Evolutionary conservation across 768 basidiomycete genomes (phyloP), one percentile per base, ranked within the genome.

Genomic region (Amanita brunnescens): DNA sequence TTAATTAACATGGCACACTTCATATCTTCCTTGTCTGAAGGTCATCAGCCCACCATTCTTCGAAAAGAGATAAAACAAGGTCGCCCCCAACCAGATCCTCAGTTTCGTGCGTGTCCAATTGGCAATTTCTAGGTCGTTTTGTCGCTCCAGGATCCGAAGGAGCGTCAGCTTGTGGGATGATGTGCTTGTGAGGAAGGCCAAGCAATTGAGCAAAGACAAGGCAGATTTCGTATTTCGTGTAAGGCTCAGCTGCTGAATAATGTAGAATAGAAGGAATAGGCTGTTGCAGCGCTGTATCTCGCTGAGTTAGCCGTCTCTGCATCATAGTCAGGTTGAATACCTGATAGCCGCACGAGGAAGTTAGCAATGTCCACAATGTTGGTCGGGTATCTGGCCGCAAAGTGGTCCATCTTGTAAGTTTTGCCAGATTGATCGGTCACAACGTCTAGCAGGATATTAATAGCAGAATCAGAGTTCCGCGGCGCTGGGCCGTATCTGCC

Each of bases 161-260:
- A 7, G 81, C 72, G 14, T 85, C 76, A 1, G 77, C 73, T 44
- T 92, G 85, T 0, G 89, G 78, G 24, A 80, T 71, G 60, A 95
- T 83, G 62, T 97, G 91, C 1, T 57, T 63, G 60, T 89, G 86
- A 9, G 88, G 77, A 0, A 91, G 67, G 5, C 73, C 69, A 29
- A 95, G 78, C 46, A 90, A 75, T 53, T 74, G 75, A 7, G 86
- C 80, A 57, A 92, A 88, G 33, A 87, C 71, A 24, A 88, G 70
- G 62, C 90, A 91, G 57, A 97, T 96, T 58, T 87, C 87, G 68
- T 93, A 96, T 70, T 98, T 98, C 7, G 93, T 96, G 63, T 85
- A 81, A 1, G 87, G 80, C 59, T 90, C 85, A 14, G 80, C 76
- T 2, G 79, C 81, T 3, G 91, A 87, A 65, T 91, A 97, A 66